These are phyloP conservation scores for Candida mesenterica DNA, from an alignment of 1,139 yeast species.

Conservation along the genomic window DNA sequence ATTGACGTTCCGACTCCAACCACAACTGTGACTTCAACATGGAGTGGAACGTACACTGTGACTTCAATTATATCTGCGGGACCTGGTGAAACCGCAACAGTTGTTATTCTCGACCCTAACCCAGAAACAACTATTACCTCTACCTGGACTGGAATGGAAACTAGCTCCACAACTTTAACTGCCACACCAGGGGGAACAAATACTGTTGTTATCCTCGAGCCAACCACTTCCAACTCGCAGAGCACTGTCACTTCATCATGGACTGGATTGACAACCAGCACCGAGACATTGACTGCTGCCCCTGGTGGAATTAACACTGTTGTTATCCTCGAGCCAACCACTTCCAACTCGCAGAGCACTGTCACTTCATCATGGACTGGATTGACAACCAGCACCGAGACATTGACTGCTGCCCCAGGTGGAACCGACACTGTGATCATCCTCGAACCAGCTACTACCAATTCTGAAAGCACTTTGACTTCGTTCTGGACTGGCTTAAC, in stretches of 20 bases:
- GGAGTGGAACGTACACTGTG: slow-evolving; percentile 8
- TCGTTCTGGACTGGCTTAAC: too few relatives aligned
- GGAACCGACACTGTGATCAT: too few relatives aligned
- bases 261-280: slow-evolving; percentile 1
- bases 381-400: too few relatives aligned
- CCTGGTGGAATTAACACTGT: slow-evolving; percentile 9
- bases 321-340: too few relatives aligned
- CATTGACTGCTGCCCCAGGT: too few relatives aligned
- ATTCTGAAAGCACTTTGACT: too few relatives aligned
- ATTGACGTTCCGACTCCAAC: slow-evolving; percentile 17
- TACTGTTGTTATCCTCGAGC: slow-evolving; percentile 11
- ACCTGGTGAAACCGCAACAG: slow-evolving; percentile 18
- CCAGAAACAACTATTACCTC: slow-evolving; percentile 13
- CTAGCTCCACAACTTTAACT: slow-evolving; percentile 9
- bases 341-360: too few relatives aligned
- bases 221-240: slow-evolving; percentile 13
- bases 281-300: slow-evolving; percentile 9
- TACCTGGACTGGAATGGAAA: slow-evolving; percentile 11
- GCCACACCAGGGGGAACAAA: slow-evolving; percentile 7
- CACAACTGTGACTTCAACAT: slow-evolving; percentile 11
- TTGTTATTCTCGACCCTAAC: slow-evolving; percentile 15
- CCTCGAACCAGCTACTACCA: too few relatives aligned
- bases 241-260: slow-evolving; percentile 3
- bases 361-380: too few relatives aligned
- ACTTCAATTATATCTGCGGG: slow-evolving; percentile 5